Base-by-base conservation (phyloP, 2,329 filamentous ascomycete species). In the Ceratocystis cubensis region DNA sequence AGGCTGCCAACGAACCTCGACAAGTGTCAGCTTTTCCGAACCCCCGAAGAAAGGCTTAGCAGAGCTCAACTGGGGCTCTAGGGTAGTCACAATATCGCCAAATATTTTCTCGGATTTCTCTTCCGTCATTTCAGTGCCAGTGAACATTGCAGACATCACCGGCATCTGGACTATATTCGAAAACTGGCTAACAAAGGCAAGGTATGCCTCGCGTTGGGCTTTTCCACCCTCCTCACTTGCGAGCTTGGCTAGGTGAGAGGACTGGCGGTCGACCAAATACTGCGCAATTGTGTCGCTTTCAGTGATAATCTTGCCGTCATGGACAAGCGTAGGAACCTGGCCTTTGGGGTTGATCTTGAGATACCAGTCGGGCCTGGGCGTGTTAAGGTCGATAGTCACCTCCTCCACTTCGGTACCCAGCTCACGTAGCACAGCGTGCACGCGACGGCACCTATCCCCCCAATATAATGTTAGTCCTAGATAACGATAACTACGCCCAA, bases 311-410 rank as follows among this genome's bases (percentile, higher is more conserved):
- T 88, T 80, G 69, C 79, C 80, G 69, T 84, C 80, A 78, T 88
- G 87, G 28, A 82, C 81, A 66, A 94, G 76, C 0, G 84, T 77
- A 0, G 90, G 89, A 3, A 94, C 88, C 2, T 91, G 82, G 15
- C 90, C 90, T 66, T 88, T 84, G 70, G 89, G 88, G 77, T 93
- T 92, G 73, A 94, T 77, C 64, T 86, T 78, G 7, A 94, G 81
- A 73, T 93, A 94, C 79, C 86, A 89, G 46, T 82, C 78, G 33
- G 87, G 84, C 8, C 89, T 84, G 0, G 89, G 89, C 8, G 75
- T 81, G 70, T 77, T 75, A 61, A 94, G 80, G 73, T 93, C 87
- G 71, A 95, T 88, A 67, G 84, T 83, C 68, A 88, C 84, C 70
- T 90, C 85, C 67, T 89, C 84, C 71, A 84, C 89, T 0, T 82